Conservation (phyloP, 2,329 filamentous ascomycete genomes). For the Colletotrichum melonis region DNA sequence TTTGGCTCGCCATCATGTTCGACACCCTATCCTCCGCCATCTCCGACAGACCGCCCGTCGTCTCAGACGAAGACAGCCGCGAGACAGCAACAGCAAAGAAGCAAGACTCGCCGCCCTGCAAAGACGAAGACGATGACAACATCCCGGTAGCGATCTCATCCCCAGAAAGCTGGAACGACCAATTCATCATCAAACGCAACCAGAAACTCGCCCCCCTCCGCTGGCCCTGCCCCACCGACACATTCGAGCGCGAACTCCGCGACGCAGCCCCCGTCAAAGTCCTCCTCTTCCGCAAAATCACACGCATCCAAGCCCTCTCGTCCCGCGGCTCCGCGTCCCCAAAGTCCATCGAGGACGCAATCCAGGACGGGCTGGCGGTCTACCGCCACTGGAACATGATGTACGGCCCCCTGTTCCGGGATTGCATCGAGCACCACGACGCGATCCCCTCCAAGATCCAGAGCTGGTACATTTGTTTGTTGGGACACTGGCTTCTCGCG, state of each 20-base stretch:
- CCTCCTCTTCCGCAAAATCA: conserved; percentile 66
- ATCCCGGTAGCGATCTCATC: conserved; percentile 30
- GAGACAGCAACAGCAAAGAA: conserved; percentile 17
- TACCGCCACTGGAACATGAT: conserved; percentile 66
- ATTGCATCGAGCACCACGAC: conserved; percentile 62
- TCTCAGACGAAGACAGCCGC: conserved; percentile 54
- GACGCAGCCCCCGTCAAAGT: conserved; percentile 69
- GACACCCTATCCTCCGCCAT: conserved; percentile 68
- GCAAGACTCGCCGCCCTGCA: no score
- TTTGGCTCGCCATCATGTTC: conserved; percentile 70
- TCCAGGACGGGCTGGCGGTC: conserved; percentile 59
- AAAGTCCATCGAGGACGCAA: conserved; percentile 58
- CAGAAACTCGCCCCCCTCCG: conserved; percentile 44
- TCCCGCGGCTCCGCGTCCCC: conserved; percentile 50
- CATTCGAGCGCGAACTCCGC: conserved; percentile 59
- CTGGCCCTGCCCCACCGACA: conserved; percentile 67
- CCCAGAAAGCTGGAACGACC: conserved; percentile 43
- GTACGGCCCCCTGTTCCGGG: conserved; percentile 63
- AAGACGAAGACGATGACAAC: conserved; percentile 39
- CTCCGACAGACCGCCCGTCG: conserved; percentile 50
- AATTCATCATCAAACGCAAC: conserved; percentile 50
- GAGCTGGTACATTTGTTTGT: conserved; percentile 69
- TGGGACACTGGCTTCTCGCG: conserved; percentile 69
- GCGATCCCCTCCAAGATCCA: conserved; percentile 63
- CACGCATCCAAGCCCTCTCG: conserved; percentile 62